Evolutionary conservation across 2,329 filamentous ascomycete species (phyloP).

Genomic region (Metarhizium guizhouense): DNA sequence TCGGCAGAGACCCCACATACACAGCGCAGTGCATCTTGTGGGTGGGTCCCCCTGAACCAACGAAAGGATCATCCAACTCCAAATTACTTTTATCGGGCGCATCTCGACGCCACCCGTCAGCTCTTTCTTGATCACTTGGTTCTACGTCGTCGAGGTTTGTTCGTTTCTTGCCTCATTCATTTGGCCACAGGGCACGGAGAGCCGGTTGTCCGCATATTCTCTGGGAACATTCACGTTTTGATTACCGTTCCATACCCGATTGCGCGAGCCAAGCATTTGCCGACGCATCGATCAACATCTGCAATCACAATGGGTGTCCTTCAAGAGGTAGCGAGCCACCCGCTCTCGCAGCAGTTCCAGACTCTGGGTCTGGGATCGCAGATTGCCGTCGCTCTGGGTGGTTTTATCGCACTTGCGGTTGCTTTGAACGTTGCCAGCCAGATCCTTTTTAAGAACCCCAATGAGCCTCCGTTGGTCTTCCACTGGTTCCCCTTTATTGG

Average conservation of each 20-base stretch:
- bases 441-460: constrained; percentile 70
- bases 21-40: not conserved
- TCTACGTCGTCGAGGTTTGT: not conserved
- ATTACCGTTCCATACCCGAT: no score
- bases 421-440: constrained; percentile 74
- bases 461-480: constrained; percentile 74
- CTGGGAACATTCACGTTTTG: no score
- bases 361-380: constrained; percentile 39
- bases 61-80: not conserved
- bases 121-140: not conserved
- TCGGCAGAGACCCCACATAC: not conserved
- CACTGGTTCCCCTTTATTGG: constrained; percentile 78
- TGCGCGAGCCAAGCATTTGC: not conserved
- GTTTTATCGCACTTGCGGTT: constrained; percentile 47
- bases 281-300: not conserved
- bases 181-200: not conserved
- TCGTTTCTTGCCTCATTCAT: not conserved
- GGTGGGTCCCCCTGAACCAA: not conserved
- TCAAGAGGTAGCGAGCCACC: constrained; percentile 39
- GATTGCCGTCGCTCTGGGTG: constrained; percentile 33
- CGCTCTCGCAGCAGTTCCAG: constrained; percentile 40
- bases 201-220: no score
- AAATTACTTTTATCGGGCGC: not conserved
- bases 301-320: constrained; percentile 43
- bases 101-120: not conserved